Evolutionary conservation across 345 rosid genomes (phyloP), one percentile per base, ranked within the genome.

Genomic region (Microthlaspi erraticum): DNA sequence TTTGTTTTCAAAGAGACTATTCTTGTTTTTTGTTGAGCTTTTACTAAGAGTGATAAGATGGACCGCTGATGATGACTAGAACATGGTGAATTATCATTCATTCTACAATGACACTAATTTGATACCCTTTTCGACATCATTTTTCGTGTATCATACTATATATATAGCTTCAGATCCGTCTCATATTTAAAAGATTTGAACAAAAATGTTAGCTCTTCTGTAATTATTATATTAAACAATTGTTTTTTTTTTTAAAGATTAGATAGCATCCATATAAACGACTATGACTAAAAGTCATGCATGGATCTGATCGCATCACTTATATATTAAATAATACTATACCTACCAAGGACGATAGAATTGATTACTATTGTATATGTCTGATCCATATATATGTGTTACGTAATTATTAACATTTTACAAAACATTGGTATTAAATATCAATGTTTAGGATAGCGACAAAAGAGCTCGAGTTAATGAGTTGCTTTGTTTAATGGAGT

Each of bases 261-360:
- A 49, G 60, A 51, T 58, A 49, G 50, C 41, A 39, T 51, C 61
- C 50, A 48, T 59, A 60, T 37, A 49, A 31, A 70, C 72, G 73
- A 59, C 32, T 49, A 37, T 11, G 44, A 63, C 48, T 59, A 16
- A 59, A 37, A 45, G 50, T 12, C 65, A 49, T 59, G 14, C 61
- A 71, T 62, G 46, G 63, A 71, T 61, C 69, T 71, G 33, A 62
- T 43, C 69, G 44, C 44, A 12, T 71, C 49, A 31, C 66, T 60
- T n/a, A n/a, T n/a, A n/a, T 23, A 16, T 46, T 58, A 0, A 49
- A 48, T 57, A 39, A 39, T 39, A 31, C 41, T 39, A 60, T 6
- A 61, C 34, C 66, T 45, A 23, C 36, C 48, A 60, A 14, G 59
- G 59, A 38, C 66, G 31, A 70, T 37, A 48, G 1, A 60, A 49